A percentile compares a stretch with the other conserved stretches of the same genome.
phyloP scores from a whole-genome alignment of 306 rosid species.

The Cicer judaicum region DNA sequence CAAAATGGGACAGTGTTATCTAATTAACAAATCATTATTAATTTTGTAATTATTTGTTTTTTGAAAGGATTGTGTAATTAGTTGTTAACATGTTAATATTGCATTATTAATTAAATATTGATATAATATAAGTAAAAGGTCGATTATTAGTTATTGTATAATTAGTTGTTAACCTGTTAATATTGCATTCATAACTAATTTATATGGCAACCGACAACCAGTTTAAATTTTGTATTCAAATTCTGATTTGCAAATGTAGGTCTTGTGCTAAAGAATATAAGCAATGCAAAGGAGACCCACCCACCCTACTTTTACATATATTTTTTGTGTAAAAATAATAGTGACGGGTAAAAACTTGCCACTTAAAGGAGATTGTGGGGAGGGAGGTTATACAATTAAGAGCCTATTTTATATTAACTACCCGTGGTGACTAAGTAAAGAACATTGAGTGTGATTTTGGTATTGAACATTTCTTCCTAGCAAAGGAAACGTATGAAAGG shows the following conservation, averaged over 20 bases:
- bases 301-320: too few species aligned
- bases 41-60: too few species aligned
- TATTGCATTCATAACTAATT: neutral
- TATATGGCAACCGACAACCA: neutral
- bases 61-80: too few species aligned
- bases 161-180: neutral
- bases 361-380: neutral
- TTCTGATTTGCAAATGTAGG: neutral
- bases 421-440: conserved; percentile 31
- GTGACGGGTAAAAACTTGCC: neutral
- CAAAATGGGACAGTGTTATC: too few species aligned
- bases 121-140: neutral
- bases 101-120: too few species aligned
- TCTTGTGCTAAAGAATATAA: too few species aligned
- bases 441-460: conserved; percentile 43
- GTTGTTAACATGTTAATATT: too few species aligned
- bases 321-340: neutral
- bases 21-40: too few species aligned
- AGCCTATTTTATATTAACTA: conserved; percentile 4
- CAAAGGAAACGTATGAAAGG: conserved; percentile 45
- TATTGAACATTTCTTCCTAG: conserved; percentile 42
- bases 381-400: neutral
- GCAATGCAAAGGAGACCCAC: neutral
- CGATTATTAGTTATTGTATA: neutral
- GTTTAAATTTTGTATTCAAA: neutral